A percentile compares a stretch with the other conserved stretches of the same genome.
These are phyloP conservation scores for Juglanconis oblonga DNA, from an alignment of 2,329 filamentous ascomycete species.

Conservation along the genomic window DNA sequence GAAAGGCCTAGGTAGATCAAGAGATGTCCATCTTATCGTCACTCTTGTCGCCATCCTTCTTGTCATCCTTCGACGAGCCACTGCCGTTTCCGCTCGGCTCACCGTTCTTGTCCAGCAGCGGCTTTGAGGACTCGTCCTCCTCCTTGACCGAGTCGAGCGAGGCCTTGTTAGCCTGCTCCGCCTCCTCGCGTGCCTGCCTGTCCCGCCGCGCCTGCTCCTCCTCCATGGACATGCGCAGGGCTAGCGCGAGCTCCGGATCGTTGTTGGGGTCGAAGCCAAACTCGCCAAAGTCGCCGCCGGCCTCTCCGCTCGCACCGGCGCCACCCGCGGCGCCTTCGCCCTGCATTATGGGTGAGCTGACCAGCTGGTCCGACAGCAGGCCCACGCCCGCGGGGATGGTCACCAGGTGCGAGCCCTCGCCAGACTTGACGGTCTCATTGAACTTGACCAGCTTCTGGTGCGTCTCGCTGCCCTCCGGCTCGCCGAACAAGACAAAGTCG, in stretches of 20 bases:
- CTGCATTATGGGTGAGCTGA: conserved; percentile 84
- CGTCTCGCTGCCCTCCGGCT: conserved; percentile 83
- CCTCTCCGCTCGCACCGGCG: conserved; percentile 52
- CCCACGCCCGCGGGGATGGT: conserved; percentile 88
- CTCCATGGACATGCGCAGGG: conserved; percentile 95
- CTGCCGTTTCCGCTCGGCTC: conserved; percentile 61
- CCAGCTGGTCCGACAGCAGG: conserved; percentile 86
- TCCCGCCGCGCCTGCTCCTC: conserved; percentile 87
- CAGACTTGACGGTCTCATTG: conserved; percentile 87
- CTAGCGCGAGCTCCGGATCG: conserved; percentile 91
- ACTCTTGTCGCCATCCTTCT: conserved; percentile 41
- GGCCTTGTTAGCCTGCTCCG: conserved; percentile 71
- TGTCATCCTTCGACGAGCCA: conserved; percentile 38
- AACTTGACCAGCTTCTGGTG: conserved; percentile 92
- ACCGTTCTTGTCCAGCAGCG: conserved; percentile 61
- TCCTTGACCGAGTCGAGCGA: conserved; percentile 80
- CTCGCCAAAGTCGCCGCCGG: conserved; percentile 66
- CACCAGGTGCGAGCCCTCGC: conserved; percentile 86
- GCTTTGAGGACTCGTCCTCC: conserved; percentile 64
- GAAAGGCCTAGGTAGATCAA: conserved; percentile 36
- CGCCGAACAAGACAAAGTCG: conserved; percentile 93
- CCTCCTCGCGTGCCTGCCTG: conserved; percentile 63
- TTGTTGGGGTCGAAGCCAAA: conserved; percentile 88
- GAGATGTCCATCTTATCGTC: conserved; percentile 89
- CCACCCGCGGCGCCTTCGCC: conserved; percentile 71